phyloP scores from a whole-genome alignment of 352 stramenopile species.

The Peronospora destructor region DNA sequence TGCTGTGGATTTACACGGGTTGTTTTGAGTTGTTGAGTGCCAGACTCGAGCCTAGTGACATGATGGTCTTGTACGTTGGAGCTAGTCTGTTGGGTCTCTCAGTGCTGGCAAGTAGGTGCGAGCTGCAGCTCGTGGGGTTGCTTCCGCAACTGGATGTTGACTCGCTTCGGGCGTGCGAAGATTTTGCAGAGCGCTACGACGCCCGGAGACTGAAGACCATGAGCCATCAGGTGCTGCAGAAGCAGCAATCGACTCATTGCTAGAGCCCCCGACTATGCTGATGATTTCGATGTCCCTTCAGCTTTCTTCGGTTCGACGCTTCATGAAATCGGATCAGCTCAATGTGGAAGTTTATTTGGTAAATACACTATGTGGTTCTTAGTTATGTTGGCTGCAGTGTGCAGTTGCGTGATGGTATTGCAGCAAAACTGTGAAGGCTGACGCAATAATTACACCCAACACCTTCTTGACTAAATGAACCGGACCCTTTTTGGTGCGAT shows the following conservation, averaged over 20 bases:
- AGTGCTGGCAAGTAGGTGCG: conserved; percentile 49
- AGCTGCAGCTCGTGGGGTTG: conserved; percentile 49
- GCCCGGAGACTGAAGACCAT: conserved; percentile 42
- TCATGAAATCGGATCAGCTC: neutral
- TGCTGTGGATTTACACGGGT: conserved; percentile 72
- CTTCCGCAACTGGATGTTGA: conserved; percentile 41
- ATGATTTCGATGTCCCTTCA: neutral
- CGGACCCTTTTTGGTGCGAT: no score
- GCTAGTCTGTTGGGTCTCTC: conserved; percentile 51
- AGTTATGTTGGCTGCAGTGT: neutral
- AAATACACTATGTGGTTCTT: neutral
- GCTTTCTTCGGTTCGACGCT: neutral
- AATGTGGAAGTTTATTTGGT: neutral
- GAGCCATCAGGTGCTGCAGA: conserved; percentile 34
- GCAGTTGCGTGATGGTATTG: neutral
- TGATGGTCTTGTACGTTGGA: conserved; percentile 70
- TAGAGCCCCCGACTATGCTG: neutral
- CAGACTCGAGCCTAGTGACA: conserved; percentile 40
- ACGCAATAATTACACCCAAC: neutral
- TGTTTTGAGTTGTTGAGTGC: conserved; percentile 40
- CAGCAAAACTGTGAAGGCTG: neutral
- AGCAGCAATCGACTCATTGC: conserved; percentile 11
- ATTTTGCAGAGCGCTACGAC: conserved; percentile 61
- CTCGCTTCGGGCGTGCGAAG: conserved; percentile 48
- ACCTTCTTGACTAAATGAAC: no score